Base-by-base conservation (phyloP, 768 basidiomycete species). In the Cystofilobasidium macerans region DNA sequence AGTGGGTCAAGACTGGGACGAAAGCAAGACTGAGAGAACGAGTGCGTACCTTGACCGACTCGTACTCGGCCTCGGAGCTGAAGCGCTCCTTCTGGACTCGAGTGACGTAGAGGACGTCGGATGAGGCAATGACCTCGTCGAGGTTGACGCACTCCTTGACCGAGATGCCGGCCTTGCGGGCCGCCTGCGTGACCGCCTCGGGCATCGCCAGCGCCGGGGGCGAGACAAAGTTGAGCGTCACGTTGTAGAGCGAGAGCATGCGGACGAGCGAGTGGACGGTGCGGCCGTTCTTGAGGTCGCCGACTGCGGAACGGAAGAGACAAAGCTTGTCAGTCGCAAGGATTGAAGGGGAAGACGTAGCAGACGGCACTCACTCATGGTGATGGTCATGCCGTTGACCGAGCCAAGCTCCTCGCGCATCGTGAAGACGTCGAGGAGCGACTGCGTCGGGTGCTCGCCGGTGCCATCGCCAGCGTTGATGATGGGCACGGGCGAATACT, bases 371-470 rank as follows among this genome's bases (percentile, higher is more conserved):
- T 71, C 57, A 76, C 75, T 74, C 68, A 76, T 62, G 22, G 79
- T 80, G 73, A 98, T 86, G 18, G 88, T 91, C 59, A 88, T 86
- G 43, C 93, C 95, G 74, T 98, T 98, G 70, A 98, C 92, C 0
- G 93, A 95, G 63, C 95, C 95, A 59, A 99, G 82, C 77, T 99
- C 95, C 57, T 92, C 95, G 67, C 94, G 89, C 70, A 98, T 97
- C 47, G 92, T 95, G 77, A 89, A 97, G 22, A 78, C 74, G 69
- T 79, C 78, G 66, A 79, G 71, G 71, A 78, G 71, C 63, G 74
- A 75, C 73, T 78, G 75, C 11, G 91, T 94, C 4, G 94, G 95
- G 74, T 99, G 95, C 77, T 99, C 95, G 62, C 95, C 95, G 58
- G 88, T 83, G 24, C 95, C 95, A 73, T 99, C 95, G 32, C 95